A percentile compares a stretch with the other conserved stretches of the same genome.
Evolutionary conservation across 176 grass and related monocot species (phyloP).

Genomic region (Aegilops umbellulata): DNA sequence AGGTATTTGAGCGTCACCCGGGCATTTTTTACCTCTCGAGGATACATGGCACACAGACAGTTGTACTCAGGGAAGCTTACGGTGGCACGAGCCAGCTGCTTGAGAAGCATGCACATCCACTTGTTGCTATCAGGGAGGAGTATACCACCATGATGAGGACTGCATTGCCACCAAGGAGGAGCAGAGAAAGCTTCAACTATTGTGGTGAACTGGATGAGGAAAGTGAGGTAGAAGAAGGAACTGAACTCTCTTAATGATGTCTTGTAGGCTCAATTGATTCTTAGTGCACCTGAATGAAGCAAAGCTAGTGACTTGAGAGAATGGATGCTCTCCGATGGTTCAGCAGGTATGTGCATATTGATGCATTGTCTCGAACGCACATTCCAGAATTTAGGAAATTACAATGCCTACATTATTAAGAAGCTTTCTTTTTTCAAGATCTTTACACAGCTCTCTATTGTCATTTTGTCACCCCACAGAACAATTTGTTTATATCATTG

Average conservation of each 20-base stretch:
- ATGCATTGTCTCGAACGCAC: not conserved
- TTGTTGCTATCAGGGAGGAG: constrained; percentile 59
- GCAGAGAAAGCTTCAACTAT: not conserved
- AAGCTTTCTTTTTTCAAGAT: no score
- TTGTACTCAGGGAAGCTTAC: constrained; percentile 75
- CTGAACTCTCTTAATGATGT: constrained; percentile 22
- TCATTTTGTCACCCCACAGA: no score
- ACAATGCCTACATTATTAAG: not conserved
- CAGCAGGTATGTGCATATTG: constrained; percentile 19
- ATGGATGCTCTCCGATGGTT: not conserved
- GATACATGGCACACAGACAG: constrained; percentile 58
- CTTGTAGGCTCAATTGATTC: not conserved
- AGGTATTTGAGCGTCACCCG: constrained; percentile 74
- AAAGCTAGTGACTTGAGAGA: not conserved
- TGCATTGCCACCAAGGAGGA: constrained; percentile 35
- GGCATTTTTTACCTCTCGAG: constrained; percentile 27
- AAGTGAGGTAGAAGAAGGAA: constrained; percentile 4
- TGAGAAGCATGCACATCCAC: constrained; percentile 50
- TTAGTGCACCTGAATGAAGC: not conserved
- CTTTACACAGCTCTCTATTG: no score
- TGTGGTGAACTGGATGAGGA: constrained; percentile 8
- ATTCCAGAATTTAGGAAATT: not conserved
- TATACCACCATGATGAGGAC: constrained; percentile 48
- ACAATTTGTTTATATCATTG: no score
- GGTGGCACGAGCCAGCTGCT: constrained; percentile 40